These are phyloP conservation scores for Moniliophthora roreri DNA, from an alignment of 1,284 basidiomycete genomes.

Conservation along the genomic window DNA sequence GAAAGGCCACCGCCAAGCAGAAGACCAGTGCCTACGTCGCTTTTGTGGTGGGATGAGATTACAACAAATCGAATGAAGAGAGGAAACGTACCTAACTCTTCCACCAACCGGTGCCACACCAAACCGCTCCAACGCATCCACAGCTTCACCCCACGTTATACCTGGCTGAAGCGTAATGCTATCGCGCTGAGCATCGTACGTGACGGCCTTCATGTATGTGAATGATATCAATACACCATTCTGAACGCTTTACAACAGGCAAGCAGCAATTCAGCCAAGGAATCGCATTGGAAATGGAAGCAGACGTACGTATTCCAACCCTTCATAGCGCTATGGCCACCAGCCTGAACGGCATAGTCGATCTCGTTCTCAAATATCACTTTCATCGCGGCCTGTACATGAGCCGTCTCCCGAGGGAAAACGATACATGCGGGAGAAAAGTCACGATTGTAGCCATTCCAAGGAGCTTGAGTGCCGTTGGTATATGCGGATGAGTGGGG, in stretches of 20 bases:
- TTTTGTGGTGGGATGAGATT: conserved; percentile 20
- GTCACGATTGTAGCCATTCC: conserved; percentile 33
- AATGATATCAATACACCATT: conserved; percentile 38
- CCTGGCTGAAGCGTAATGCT: conserved; percentile 39
- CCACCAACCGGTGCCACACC: conserved; percentile 38
- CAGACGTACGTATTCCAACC: conserved; percentile 40
- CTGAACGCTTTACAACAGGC: conserved; percentile 26
- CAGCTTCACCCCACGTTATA: conserved; percentile 37
- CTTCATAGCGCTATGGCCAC: conserved; percentile 36
- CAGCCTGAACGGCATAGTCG: conserved; percentile 37
- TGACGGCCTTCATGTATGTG: conserved; percentile 32
- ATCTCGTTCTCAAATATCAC: conserved; percentile 30
- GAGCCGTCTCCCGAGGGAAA: conserved; percentile 23
- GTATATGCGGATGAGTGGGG: background rate
- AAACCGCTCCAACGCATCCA: conserved; percentile 27
- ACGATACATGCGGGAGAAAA: conserved; percentile 33
- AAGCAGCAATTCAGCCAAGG: too few relatives aligned
- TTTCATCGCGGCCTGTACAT: conserved; percentile 34
- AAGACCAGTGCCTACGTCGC: conserved; percentile 18
- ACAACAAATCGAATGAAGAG: conserved; percentile 33
- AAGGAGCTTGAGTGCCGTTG: conserved; percentile 17
- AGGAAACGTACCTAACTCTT: conserved; percentile 31
- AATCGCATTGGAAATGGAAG: background rate
- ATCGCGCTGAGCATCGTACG: conserved; percentile 31
- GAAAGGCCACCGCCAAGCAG: conserved; percentile 21